Evolutionary conservation across 129 eudicot genomes (phyloP).

Genomic region (Tanacetum coccineum): DNA sequence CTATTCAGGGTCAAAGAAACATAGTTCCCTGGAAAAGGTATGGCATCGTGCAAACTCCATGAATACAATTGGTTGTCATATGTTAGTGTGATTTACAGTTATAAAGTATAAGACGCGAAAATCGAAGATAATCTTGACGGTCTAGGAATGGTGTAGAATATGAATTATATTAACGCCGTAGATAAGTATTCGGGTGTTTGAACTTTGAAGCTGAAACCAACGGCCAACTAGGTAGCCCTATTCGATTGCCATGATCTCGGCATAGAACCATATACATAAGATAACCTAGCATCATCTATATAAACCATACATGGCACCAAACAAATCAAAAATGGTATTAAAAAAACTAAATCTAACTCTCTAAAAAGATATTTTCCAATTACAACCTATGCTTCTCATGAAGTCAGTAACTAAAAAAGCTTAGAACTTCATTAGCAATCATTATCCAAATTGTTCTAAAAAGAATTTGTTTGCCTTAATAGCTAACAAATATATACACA

Average conservation of each 20-base stretch:
- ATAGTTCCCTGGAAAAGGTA: not conserved
- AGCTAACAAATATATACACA: not conserved
- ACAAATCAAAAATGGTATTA: not conserved
- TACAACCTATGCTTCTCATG: not conserved
- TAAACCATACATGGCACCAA: not conserved
- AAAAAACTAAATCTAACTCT: not conserved
- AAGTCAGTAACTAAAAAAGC: not conserved
- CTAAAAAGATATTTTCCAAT: not conserved
- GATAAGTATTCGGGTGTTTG: not conserved
- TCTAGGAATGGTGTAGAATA: not conserved
- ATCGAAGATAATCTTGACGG: not conserved
- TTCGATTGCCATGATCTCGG: not conserved
- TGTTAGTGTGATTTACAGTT: not conserved
- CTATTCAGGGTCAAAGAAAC: not conserved
- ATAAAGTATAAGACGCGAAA: not conserved
- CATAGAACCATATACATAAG: not conserved
- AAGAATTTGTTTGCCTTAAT: not conserved
- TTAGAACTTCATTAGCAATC: not conserved
- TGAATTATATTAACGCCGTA: not conserved
- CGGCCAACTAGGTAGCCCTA: not conserved
- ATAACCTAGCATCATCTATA: not conserved
- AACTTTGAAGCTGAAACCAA: not conserved
- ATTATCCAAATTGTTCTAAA: not conserved
- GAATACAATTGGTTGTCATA: not conserved
- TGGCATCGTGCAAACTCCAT: not conserved